Percentiles rank a stretch among this genome's conserved stretches.
phyloP scores from a whole-genome alignment of 2,329 filamentous ascomycete species.

The Penicillium sp. region DNA sequence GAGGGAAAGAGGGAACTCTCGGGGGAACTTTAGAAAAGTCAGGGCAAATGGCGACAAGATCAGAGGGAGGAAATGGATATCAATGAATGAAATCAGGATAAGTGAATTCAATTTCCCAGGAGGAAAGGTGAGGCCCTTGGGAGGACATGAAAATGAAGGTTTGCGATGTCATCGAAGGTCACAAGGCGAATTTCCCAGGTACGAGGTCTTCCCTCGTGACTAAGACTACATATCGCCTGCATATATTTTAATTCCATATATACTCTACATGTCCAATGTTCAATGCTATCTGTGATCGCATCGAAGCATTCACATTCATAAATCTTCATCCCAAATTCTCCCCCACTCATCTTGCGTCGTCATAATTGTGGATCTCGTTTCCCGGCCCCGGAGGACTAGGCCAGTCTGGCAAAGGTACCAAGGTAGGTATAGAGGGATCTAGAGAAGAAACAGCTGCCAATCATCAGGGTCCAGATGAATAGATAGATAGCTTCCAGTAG shows the following conservation, averaged over 20 bases:
- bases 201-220: neutral
- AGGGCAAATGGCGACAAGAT: neutral
- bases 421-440: neutral
- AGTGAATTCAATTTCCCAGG: too few relatives aligned
- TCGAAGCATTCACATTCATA: neutral
- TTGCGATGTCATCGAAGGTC: too few relatives aligned
- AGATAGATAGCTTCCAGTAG: too few relatives aligned
- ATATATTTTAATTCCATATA: neutral
- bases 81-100: neutral
- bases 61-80: neutral
- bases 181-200: too few relatives aligned
- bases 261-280: neutral
- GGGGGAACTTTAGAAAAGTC: neutral
- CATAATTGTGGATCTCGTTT: constrained; percentile 16
- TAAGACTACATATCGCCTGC: neutral
- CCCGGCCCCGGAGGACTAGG: constrained; percentile 3
- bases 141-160: too few relatives aligned
- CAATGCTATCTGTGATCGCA: neutral
- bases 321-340: neutral
- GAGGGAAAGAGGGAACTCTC: neutral
- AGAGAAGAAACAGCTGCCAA: too few relatives aligned
- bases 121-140: too few relatives aligned
- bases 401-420: neutral
- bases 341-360: constrained; percentile 5
- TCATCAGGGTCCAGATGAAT: too few relatives aligned